Evolutionary conservation across 805 yeast genomes (phyloP).

Genomic region (Pichia cabralensis): DNA sequence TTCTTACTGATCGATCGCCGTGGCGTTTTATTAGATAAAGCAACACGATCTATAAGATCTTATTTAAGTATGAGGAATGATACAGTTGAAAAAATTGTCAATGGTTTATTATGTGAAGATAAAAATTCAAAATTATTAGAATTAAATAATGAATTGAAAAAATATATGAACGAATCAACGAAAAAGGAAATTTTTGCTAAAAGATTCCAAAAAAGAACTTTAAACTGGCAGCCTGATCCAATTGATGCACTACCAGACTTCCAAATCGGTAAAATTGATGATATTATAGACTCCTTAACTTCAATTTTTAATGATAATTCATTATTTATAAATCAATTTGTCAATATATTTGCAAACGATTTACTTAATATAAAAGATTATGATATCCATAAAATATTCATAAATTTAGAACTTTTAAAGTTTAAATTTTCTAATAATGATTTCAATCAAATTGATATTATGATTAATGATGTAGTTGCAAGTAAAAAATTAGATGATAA

Average conservation of each 20-base stretch:
- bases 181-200: slow-evolving; percentile 7
- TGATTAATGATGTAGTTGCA: slow-evolving; percentile 63
- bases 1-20: slow-evolving; percentile 76
- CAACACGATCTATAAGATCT: slow-evolving; percentile 63
- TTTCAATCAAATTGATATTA: slow-evolving; percentile 65
- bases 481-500: slow-evolving; percentile 37
- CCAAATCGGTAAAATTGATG: slow-evolving; percentile 48
- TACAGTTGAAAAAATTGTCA: slow-evolving; percentile 56
- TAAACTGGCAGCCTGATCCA: slow-evolving; percentile 78
- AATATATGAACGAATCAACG: slow-evolving; percentile 12
- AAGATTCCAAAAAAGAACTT: slow-evolving; percentile 14
- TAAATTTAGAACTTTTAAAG: slow-evolving; percentile 45
- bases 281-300: slow-evolving; percentile 59
- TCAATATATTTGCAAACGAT: slow-evolving; percentile 46
- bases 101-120: slow-evolving; percentile 51
- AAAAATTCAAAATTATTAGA: slow-evolving; percentile 36
- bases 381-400: slow-evolving; percentile 29
- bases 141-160: slow-evolving; percentile 42
- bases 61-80: slow-evolving; percentile 69
- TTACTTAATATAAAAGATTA: slow-evolving; percentile 37
- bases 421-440: slow-evolving; percentile 44
- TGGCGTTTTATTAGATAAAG: slow-evolving; percentile 73
- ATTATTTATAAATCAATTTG: slow-evolving; percentile 55
- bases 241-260: slow-evolving; percentile 86
- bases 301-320: slow-evolving; percentile 66